Evolutionary conservation across 768 basidiomycete species (phyloP), one percentile per base, ranked within the genome.

Genomic region (Daedaleopsis nitida): DNA sequence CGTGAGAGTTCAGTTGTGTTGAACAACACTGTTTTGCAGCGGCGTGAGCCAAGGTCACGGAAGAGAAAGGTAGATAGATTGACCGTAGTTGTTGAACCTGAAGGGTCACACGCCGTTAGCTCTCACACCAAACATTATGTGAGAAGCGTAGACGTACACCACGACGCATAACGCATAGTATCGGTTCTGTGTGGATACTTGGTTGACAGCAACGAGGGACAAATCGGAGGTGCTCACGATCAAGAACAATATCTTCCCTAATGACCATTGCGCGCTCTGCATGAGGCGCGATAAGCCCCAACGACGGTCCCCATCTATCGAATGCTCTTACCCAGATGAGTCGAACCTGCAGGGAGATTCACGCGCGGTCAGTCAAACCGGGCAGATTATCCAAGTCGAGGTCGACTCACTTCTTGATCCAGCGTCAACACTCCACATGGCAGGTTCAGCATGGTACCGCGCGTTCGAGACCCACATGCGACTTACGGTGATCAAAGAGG

Each of bases 41-140:
- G 17, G 10, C 11, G 17, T 42, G 39, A 17, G 39, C 11, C 39
- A 17, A 42, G 39, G 39, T 13, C 17, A 42, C 13, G 39, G 10
- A 42, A 13, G 39, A 35, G n/a, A 45, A 21, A 10, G 24, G 2
- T 8, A 10, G 16, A 52, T 27, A 23, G 21, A 59, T 75, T 62
- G 67, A 83, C 84, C 80, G 72, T 82, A 86, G 69, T 78, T 82
- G 68, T 86, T 85, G 69, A 83, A 76, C 35, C 84, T 84, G 14
- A 60, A 38, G 37, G 17, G 11, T 23, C 16, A 49, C n/a, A 35
- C 57, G 39, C 14, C 14, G 43, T 57, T 13, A 58, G 34, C n/a
- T 39, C 42, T 19, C 24, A 47, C 34, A 23, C 17, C 5, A 58
- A 8, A 43, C 14, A 42, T 39, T 7, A 17, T 44, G 38, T 4